A percentile compares a stretch with the other conserved stretches of the same genome.
These are phyloP conservation scores for Clarireedia paspali DNA, from an alignment of 2,329 filamentous ascomycete genomes.

Conservation along the genomic window DNA sequence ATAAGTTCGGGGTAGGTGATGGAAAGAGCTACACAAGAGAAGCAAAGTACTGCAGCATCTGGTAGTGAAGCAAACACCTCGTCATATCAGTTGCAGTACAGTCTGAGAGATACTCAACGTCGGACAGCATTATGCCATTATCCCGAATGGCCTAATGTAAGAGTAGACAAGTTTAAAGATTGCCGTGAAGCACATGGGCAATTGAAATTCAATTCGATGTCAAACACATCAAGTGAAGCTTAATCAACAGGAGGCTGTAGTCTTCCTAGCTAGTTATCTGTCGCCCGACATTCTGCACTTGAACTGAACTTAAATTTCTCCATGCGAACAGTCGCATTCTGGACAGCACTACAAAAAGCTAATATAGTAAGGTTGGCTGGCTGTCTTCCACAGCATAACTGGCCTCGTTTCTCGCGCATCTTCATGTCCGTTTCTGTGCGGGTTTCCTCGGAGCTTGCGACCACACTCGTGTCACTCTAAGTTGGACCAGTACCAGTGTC, in stretches of 20 bases:
- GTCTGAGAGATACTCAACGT: not conserved
- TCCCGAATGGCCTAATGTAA: not conserved
- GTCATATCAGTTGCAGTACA: not conserved
- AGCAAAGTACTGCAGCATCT: not conserved
- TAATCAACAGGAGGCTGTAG: no score
- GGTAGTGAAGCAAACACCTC: not conserved
- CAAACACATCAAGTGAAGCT: no score
- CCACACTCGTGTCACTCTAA: not conserved
- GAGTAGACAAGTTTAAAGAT: no score
- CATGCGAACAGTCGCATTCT: not conserved
- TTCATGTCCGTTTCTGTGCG: not conserved
- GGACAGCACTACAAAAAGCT: not conserved
- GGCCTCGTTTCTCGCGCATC: not conserved
- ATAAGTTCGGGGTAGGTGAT: no score
- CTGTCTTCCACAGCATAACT: slow-evolving; percentile 1
- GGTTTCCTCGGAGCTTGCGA: not conserved
- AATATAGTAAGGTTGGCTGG: not conserved
- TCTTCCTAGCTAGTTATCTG: no score
- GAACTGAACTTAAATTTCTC: no score
- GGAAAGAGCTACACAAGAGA: not conserved
- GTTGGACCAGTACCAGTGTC: not conserved
- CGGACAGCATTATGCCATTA: not conserved
- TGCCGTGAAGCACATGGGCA: no score
- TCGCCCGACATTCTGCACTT: no score
- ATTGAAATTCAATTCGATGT: no score